These are phyloP conservation scores for Cladorrhinum samala DNA, from an alignment of 495 filamentous ascomycete genomes.

Conservation along the genomic window DNA sequence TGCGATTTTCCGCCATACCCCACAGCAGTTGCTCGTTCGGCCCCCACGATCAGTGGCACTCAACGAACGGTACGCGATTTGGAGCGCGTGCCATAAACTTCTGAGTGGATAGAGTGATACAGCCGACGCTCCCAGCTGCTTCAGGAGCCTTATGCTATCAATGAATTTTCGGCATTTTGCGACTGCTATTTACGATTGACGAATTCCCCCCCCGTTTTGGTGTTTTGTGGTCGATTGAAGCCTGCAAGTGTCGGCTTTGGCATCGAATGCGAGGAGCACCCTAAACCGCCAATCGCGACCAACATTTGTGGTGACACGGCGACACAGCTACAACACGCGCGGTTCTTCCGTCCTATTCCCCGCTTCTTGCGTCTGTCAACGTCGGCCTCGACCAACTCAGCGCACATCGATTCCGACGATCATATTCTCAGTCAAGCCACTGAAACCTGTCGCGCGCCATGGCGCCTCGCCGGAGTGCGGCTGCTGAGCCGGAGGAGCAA, in stretches of 20 bases:
- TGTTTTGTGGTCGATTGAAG: not conserved
- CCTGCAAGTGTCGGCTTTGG: not conserved
- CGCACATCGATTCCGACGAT: not conserved
- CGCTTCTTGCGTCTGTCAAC: not conserved
- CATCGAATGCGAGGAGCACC: not conserved
- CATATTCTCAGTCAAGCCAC: not conserved
- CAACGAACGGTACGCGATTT: not conserved
- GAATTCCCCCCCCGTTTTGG: not conserved
- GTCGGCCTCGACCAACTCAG: not conserved
- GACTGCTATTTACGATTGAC: not conserved
- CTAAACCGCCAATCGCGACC: slow-evolving; percentile 2
- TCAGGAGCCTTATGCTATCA: not conserved
- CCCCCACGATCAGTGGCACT: not conserved
- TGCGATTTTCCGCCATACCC: not conserved
- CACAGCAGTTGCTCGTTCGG: not conserved
- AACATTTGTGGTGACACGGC: slow-evolving; percentile 4
- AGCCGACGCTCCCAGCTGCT: not conserved
- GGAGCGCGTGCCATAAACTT: not conserved
- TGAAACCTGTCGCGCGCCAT: slow-evolving; percentile 19
- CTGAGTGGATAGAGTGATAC: too few relatives aligned
- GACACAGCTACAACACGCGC: not conserved
- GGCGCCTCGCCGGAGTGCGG: slow-evolving; percentile 32
- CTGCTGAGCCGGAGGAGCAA: slow-evolving; percentile 25
- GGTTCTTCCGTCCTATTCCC: not conserved
- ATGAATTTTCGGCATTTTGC: not conserved